These are phyloP conservation scores for Ceratocystis ficicola DNA, from an alignment of 2,329 filamentous ascomycete species.

Conservation along the genomic window DNA sequence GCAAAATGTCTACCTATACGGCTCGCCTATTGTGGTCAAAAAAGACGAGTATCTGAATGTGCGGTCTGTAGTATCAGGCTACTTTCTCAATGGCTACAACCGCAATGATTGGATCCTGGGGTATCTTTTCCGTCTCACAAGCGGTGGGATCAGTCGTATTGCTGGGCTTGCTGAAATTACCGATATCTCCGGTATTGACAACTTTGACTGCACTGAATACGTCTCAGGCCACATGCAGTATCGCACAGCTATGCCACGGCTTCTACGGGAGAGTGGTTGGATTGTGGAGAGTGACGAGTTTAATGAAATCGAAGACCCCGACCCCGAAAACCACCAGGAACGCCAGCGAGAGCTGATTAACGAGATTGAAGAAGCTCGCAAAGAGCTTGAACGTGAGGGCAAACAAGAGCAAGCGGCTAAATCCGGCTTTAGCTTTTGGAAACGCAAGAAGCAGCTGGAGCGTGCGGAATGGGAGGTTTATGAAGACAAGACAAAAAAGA, in stretches of 20 bases:
- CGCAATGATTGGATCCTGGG: slow-evolving; percentile 94
- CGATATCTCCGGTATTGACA: slow-evolving; percentile 69
- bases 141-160: slow-evolving; percentile 77
- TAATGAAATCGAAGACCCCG: slow-evolving; percentile 89
- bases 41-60: slow-evolving; percentile 77
- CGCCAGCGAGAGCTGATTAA: slow-evolving; percentile 87
- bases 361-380: slow-evolving; percentile 90
- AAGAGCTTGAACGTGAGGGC: slow-evolving; percentile 68
- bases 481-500: slow-evolving; percentile 49
- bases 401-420: slow-evolving; percentile 42
- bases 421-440: slow-evolving; percentile 61
- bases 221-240: slow-evolving; percentile 96
- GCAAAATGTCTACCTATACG: slow-evolving; percentile 92
- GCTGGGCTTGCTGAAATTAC: slow-evolving; percentile 72
- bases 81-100: slow-evolving; percentile 89
- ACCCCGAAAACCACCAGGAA: slow-evolving; percentile 81
- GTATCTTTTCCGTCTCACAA: slow-evolving; percentile 89
- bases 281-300: slow-evolving; percentile 87
- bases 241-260: slow-evolving; percentile 75
- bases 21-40: slow-evolving; percentile 81
- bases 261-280: slow-evolving; percentile 84
- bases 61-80: slow-evolving; percentile 73
- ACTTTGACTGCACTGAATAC: slow-evolving; percentile 71
- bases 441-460: slow-evolving; percentile 64
- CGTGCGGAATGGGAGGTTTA: slow-evolving; percentile 94